Evolutionary conservation across 2,329 filamentous ascomycete species (phyloP).

Genomic region (Amauroascus niger): DNA sequence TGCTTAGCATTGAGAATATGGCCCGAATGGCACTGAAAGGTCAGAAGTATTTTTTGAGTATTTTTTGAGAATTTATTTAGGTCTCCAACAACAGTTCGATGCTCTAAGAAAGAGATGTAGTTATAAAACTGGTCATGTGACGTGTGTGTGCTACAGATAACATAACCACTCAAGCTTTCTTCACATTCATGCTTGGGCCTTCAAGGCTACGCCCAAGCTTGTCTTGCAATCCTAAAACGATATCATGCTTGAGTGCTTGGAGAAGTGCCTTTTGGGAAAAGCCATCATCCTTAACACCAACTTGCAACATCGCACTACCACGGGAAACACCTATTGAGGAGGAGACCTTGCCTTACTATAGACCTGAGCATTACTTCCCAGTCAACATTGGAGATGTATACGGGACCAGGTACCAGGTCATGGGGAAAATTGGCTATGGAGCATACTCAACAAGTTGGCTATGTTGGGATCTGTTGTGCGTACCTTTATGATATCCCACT

Average conservation of each 20-base stretch:
- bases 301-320: neutral
- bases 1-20: no score
- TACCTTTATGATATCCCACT: neutral
- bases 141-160: no score
- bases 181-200: no score
- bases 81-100: no score
- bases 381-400: slow-evolving; percentile 17
- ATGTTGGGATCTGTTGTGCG: slow-evolving; percentile 26
- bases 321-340: slow-evolving; percentile 14
- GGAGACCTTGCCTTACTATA: slow-evolving; percentile 11
- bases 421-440: slow-evolving; percentile 20
- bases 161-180: no score
- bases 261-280: slow-evolving; percentile 1
- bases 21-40: no score
- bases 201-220: neutral
- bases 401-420: slow-evolving; percentile 14
- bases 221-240: neutral
- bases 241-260: slow-evolving; percentile 5
- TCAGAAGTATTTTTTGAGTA: no score
- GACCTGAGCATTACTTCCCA: slow-evolving; percentile 17
- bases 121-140: no score
- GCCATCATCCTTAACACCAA: neutral
- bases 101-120: no score
- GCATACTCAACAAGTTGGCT: slow-evolving; percentile 22
- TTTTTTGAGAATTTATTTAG: no score